phyloP scores from a whole-genome alignment of 352 stramenopile genomes.

The Thalassiosira ordinaria region DNA sequence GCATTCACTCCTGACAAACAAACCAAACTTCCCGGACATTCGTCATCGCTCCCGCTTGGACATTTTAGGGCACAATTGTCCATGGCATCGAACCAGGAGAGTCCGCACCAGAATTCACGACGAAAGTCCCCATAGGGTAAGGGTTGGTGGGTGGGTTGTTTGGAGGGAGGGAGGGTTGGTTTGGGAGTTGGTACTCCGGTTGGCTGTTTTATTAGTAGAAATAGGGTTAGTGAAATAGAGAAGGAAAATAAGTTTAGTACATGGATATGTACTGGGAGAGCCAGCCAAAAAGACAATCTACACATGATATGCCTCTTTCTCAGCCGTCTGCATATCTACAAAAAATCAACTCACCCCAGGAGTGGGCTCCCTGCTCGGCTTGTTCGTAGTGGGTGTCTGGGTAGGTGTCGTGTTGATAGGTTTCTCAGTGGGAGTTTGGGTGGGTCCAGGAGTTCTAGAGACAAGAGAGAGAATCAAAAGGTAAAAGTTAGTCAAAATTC shows the following conservation, averaged over 20 bases:
- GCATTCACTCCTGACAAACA: conserved; percentile 50
- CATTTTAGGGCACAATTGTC: conserved; percentile 49
- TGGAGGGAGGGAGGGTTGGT: conserved; percentile 48
- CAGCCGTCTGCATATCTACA: no score
- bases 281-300: no score
- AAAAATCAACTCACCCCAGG: conserved; percentile 24
- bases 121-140: conserved; percentile 39
- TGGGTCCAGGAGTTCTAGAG: background rate
- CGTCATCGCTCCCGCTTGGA: conserved; percentile 42
- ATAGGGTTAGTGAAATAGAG: no score
- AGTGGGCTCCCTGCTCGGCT: conserved; percentile 50
- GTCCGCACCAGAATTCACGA: conserved; percentile 58
- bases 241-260: no score
- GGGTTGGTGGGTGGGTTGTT: conserved; percentile 46
- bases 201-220: conserved; percentile 10
- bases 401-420: conserved; percentile 44
- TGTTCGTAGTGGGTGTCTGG: conserved; percentile 38
- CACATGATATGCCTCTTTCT: no score
- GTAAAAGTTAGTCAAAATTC: background rate
- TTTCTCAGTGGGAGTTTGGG: conserved; percentile 5
- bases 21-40: conserved; percentile 45
- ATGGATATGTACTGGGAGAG: no score
- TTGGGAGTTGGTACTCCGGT: conserved; percentile 26
- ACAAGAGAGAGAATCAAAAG: background rate
- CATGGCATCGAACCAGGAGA: conserved; percentile 52